These are phyloP conservation scores for Phytophthora vignae DNA, from an alignment of 352 stramenopile genomes.

Conservation along the genomic window DNA sequence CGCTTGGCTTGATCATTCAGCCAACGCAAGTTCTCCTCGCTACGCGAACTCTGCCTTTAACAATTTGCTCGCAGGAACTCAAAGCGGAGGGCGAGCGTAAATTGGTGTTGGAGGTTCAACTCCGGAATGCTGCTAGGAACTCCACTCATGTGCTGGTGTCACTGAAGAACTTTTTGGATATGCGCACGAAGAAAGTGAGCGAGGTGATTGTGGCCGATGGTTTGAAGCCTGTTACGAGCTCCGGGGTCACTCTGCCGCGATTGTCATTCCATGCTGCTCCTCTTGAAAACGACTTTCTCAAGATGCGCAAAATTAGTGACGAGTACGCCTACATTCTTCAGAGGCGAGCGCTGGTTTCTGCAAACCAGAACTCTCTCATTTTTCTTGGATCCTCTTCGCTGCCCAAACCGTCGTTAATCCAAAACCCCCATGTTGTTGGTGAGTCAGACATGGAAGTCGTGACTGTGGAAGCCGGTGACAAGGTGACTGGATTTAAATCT, in stretches of 20 bases:
- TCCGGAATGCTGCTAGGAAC: conserved; percentile 31
- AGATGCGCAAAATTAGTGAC: conserved; percentile 72
- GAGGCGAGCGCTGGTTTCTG: conserved; percentile 42
- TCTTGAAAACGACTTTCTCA: conserved; percentile 55
- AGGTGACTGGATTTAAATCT: conserved; percentile 42
- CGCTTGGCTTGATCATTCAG: conserved; percentile 30
- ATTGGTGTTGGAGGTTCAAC: conserved; percentile 29
- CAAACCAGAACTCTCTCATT: conserved; percentile 25
- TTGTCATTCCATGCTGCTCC: conserved; percentile 25
- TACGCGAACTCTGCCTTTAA: conserved; percentile 28
- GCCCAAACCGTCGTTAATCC: conserved; percentile 55
- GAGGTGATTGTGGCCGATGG: conserved; percentile 31
- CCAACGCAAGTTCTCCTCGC: conserved; percentile 25
- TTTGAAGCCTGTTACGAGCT: conserved; percentile 17
- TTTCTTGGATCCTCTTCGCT: conserved; percentile 49
- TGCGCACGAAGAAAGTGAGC: conserved; percentile 24
- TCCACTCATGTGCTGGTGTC: conserved; percentile 43
- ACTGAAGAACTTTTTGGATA: conserved; percentile 49
- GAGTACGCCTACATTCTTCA: conserved; percentile 80
- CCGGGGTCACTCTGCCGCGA: conserved; percentile 17
- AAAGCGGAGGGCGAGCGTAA: conserved; percentile 15
- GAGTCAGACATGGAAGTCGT: conserved; percentile 62
- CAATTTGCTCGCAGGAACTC: conserved; percentile 42
- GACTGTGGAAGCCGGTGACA: conserved; percentile 43
- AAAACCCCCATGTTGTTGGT: conserved; percentile 58